Percentiles rank a stretch among this genome's conserved stretches.
These are phyloP conservation scores for Solanum tacnaense DNA, from an alignment of 257 asterid species.

Conservation along the genomic window DNA sequence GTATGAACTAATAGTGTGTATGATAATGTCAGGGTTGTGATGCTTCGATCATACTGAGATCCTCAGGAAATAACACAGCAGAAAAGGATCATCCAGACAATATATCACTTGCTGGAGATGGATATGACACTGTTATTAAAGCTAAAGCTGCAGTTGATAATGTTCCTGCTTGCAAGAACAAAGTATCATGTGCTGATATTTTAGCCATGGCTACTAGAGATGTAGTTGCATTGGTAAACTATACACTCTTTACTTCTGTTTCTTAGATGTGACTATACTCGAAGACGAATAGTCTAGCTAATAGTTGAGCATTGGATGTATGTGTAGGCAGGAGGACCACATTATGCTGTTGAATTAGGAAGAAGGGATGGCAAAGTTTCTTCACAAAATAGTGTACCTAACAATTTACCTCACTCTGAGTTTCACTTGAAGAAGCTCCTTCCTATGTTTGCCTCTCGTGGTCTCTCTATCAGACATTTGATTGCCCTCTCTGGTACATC, in stretches of 20 bases:
- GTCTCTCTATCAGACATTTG: conserved; percentile 50
- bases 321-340: conserved; percentile 65
- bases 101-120: conserved; percentile 86
- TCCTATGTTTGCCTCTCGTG: conserved; percentile 28
- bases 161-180: conserved; percentile 54
- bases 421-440: conserved; percentile 34
- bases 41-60: conserved; percentile 47
- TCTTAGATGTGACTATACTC: neutral
- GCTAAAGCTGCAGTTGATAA: conserved; percentile 75
- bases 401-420: conserved; percentile 46
- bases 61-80: conserved; percentile 33
- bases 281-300: neutral
- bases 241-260: neutral
- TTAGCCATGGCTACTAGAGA: conserved; percentile 78
- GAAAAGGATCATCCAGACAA: conserved; percentile 90
- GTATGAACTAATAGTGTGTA: neutral
- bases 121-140: conserved; percentile 58
- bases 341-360: conserved; percentile 61
- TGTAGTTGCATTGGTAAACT: conserved; percentile 52
- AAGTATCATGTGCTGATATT: conserved; percentile 81
- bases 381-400: conserved; percentile 43
- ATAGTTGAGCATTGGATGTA: neutral
- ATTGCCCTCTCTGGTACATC: conserved; percentile 57
- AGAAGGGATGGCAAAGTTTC: conserved; percentile 68
- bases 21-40: conserved; percentile 58